Percentiles rank a stretch among this genome's conserved stretches.
Evolutionary conservation across 345 rosid genomes (phyloP).

Genomic region (Pelargonium nanum): DNA sequence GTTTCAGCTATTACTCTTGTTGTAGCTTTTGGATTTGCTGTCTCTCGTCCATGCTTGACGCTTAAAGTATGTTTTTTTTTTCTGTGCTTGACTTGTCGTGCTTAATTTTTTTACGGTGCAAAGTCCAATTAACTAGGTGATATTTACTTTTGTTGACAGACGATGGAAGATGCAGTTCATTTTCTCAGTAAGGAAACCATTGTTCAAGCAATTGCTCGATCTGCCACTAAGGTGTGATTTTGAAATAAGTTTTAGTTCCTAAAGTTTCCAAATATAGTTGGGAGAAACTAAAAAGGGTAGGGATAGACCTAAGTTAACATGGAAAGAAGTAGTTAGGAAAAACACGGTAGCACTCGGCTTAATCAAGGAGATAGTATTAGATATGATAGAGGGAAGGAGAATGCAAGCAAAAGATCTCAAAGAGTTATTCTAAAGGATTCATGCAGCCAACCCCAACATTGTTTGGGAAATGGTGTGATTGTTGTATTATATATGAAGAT

Average conservation of each 20-base stretch:
- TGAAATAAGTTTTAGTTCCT: background rate
- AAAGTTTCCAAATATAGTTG: background rate
- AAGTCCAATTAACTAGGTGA: background rate
- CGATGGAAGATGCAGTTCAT: conserved; percentile 97
- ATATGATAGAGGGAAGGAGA: too few species aligned
- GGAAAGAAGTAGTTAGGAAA: too few species aligned
- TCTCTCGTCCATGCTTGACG: conserved; percentile 96
- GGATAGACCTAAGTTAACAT: too few species aligned
- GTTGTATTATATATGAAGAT: background rate
- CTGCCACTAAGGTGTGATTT: conserved; percentile 85
- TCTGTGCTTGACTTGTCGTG: background rate
- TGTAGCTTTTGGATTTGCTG: conserved; percentile 97
- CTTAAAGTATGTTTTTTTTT: conserved; percentile 52
- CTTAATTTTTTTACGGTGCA: background rate
- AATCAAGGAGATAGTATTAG: too few species aligned
- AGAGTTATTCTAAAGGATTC: too few species aligned
- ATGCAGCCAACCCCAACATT: too few species aligned
- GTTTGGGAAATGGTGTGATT: too few species aligned
- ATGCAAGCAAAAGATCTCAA: too few species aligned
- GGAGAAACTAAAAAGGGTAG: too few species aligned
- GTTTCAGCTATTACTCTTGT: conserved; percentile 96
- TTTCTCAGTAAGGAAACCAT: conserved; percentile 95
- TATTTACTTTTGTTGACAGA: conserved; percentile 41
- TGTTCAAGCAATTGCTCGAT: conserved; percentile 91
- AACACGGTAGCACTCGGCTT: too few species aligned